Base-by-base conservation (phyloP, 2,329 filamentous ascomycete species). In the Aspergillus fischeri region DNA sequence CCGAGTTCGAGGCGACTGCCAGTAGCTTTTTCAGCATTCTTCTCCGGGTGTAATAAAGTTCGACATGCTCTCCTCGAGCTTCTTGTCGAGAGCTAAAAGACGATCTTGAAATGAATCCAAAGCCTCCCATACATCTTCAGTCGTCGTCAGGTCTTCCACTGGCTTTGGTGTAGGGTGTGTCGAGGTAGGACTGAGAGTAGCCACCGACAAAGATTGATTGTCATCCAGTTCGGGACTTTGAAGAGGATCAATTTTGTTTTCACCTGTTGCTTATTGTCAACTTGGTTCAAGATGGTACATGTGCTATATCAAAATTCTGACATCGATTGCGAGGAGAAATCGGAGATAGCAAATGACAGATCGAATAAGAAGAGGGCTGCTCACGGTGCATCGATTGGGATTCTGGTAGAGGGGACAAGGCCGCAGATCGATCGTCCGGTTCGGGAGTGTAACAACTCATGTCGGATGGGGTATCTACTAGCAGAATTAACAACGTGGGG, bases 371-470 rank as follows among this genome's bases (percentile, higher is more conserved):
- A 58, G 57, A 45, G 7, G 61, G 52, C 21, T 59, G 60, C 53
- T 72, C 65, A 60, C 67, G 65, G 11, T 60, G 57, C 48, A 65
- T 62, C 20, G 67, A 66, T 29, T 65, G 64, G 24, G 67, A 58
- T 14, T 72, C 70, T 49, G 67, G 58, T 25, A 65, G 63, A 27
- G 70, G 71, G 35, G 69, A 65, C 25, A 71, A 60, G 6, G 69
- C 69, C 7, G 63, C 53, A 28, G 63, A 59, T 51, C 66, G 65
- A 20, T 73, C 70, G 21, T 69, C 66, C 10, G 69, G 70, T 51
- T 71, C 69, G 10, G 71, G 71, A 6, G 71, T 73, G 57, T 70
- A 73, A 59, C 71, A 74, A 44, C 68, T 71, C 70, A 74, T 74
- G 57, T 74, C 71, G 41, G 71, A 71, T 4, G 71, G 71, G 24